Evolutionary conservation across 306 rosid genomes (phyloP).

Genomic region (Sicyos baderoa): DNA sequence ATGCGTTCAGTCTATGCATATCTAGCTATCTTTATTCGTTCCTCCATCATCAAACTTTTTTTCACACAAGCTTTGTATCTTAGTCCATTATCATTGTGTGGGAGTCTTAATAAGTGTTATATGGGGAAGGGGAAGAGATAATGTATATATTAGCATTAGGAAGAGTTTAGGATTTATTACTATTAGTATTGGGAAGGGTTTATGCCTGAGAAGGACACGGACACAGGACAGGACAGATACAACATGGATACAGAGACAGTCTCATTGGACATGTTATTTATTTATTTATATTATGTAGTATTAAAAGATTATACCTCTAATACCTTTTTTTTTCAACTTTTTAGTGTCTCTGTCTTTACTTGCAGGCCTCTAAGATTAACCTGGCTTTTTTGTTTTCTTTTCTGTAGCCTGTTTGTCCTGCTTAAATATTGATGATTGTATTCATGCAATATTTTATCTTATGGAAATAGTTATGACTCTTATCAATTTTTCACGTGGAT

Average conservation of each 20-base stretch:
- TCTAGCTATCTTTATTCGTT: background rate
- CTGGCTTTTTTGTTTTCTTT: background rate
- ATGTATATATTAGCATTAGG: too few species aligned
- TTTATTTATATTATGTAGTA: too few species aligned
- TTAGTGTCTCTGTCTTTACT: background rate
- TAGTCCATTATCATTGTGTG: background rate
- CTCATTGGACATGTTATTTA: too few species aligned
- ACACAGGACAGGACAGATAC: too few species aligned
- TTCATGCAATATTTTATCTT: background rate
- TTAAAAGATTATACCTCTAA: too few species aligned
- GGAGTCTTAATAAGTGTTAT: too few species aligned
- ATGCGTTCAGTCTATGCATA: background rate
- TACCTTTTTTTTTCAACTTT: background rate
- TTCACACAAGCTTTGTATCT: background rate
- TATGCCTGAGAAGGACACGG: too few species aligned
- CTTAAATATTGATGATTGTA: background rate
- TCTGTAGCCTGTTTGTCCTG: background rate
- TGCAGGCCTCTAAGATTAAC: background rate
- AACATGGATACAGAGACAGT: too few species aligned
- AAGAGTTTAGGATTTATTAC: too few species aligned
- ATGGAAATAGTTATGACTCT: background rate
- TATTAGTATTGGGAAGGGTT: too few species aligned
- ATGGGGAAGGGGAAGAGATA: too few species aligned
- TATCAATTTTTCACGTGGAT: constrained; percentile 1
- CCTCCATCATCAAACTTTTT: background rate